These are phyloP conservation scores for Takashimella tepidaria DNA, from an alignment of 1,284 basidiomycete species.

Conservation along the genomic window DNA sequence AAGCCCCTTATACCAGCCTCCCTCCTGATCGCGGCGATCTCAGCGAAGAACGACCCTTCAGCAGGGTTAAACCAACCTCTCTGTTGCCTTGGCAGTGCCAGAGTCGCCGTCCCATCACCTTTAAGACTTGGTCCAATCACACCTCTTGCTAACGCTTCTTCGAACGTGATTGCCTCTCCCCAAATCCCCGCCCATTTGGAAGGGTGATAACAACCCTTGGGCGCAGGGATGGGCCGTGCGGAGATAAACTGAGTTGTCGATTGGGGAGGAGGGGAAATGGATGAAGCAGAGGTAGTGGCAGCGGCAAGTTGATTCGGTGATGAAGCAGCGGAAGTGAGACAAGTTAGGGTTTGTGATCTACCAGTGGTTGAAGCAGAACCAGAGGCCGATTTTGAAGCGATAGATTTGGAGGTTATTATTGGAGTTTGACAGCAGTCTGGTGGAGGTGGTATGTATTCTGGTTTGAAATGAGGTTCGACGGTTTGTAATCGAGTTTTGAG, in stretches of 20 bases:
- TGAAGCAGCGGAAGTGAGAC: constrained; percentile 20
- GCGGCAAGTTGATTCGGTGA: not conserved
- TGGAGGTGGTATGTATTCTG: constrained; percentile 11
- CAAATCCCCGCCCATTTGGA: constrained; percentile 48
- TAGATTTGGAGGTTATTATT: constrained; percentile 19
- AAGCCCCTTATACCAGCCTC: constrained; percentile 72
- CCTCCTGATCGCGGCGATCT: constrained; percentile 67
- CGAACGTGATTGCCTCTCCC: constrained; percentile 41
- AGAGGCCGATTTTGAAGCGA: not conserved
- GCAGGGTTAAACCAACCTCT: not conserved
- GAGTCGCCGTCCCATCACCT: constrained; percentile 13
- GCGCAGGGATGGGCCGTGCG: constrained; percentile 28
- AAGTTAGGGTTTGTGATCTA: constrained; percentile 5
- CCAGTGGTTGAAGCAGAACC: not conserved
- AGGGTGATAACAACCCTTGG: constrained; percentile 44
- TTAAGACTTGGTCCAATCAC: constrained; percentile 8
- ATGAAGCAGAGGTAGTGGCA: constrained; percentile 1
- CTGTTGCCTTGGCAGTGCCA: constrained; percentile 18
- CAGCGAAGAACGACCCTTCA: constrained; percentile 64
- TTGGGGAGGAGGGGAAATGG: constrained; percentile 9
- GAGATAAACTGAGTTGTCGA: constrained; percentile 9
- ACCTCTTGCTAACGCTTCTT: constrained; percentile 29
- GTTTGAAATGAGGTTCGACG: constrained; percentile 31
- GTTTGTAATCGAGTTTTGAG: constrained; percentile 49
- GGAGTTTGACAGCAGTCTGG: constrained; percentile 41